Conservation (phyloP, 2,329 filamentous ascomycete genomes). For the Hypoxylon sp. region DNA sequence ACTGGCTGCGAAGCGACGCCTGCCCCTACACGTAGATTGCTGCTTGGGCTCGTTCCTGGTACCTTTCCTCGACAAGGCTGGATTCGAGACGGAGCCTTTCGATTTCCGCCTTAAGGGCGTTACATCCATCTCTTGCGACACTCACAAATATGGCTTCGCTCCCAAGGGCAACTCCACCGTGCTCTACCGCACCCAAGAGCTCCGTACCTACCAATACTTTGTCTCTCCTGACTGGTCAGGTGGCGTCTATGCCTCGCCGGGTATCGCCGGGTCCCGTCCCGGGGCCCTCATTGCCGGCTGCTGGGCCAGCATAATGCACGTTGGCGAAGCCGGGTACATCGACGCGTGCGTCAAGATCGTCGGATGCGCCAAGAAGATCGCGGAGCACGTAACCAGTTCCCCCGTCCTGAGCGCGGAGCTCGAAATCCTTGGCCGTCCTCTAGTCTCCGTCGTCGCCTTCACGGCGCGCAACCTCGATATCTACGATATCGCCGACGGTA, state of each 20-base stretch:
- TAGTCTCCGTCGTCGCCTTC: conserved; percentile 94
- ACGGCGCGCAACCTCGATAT: conserved; percentile 86
- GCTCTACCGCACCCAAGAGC: conserved; percentile 84
- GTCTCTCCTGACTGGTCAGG: conserved; percentile 95
- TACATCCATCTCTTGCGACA: conserved; percentile 95
- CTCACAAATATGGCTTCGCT: conserved; percentile 98
- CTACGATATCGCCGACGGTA: conserved; percentile 93
- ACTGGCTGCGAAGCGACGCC: conserved; percentile 81
- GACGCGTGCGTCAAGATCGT: conserved; percentile 91
- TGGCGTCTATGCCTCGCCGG: conserved; percentile 94
- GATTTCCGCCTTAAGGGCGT: conserved; percentile 96
- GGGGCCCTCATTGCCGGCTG: conserved; percentile 95
- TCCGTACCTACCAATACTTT: conserved; percentile 95
- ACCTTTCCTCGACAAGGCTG: conserved; percentile 91
- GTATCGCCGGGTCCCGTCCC: conserved; percentile 90
- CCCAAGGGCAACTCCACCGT: conserved; percentile 97
- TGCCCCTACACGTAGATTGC: conserved; percentile 97
- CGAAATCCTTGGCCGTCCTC: conserved; percentile 84
- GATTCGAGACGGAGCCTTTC: conserved; percentile 89
- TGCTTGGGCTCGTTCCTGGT: conserved; percentile 96
- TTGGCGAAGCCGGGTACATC: conserved; percentile 90
- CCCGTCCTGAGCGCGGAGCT: conserved; percentile 80
- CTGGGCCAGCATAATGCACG: conserved; percentile 91
- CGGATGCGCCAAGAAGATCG: conserved; percentile 86
- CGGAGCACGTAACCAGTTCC: conserved; percentile 78